Conservation (phyloP, 306 rosid genomes). For the Castanea sativa region DNA sequence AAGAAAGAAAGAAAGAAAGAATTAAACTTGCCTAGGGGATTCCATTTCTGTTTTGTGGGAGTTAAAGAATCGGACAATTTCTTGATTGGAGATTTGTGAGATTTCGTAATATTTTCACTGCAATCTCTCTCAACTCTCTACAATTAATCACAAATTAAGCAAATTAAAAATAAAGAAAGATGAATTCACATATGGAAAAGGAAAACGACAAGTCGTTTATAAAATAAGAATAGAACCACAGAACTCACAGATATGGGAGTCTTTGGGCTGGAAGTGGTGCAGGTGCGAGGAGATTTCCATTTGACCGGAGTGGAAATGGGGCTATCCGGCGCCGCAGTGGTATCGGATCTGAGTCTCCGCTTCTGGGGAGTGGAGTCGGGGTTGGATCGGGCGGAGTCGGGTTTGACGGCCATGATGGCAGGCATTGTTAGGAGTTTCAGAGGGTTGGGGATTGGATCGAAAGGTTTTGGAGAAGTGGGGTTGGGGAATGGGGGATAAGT, state of each 20-base stretch:
- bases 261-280: conserved; percentile 26
- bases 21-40: conserved; percentile 52
- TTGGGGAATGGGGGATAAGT: neutral
- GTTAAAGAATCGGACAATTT: conserved; percentile 7
- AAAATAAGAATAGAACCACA: neutral
- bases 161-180: neutral
- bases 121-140: conserved; percentile 36
- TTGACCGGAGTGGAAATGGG: conserved; percentile 31
- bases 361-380: conserved; percentile 37
- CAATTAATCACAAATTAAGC: neutral
- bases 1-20: neutral
- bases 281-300: conserved; percentile 49
- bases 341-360: conserved; percentile 41
- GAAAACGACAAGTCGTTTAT: no score
- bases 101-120: conserved; percentile 14
- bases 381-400: neutral
- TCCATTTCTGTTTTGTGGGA: conserved; percentile 49
- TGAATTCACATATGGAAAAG: neutral
- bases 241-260: conserved; percentile 28
- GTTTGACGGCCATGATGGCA: conserved; percentile 3
- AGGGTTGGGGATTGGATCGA: neutral
- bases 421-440: conserved; percentile 26
- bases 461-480: neutral
- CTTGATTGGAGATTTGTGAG: conserved; percentile 13
- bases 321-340: conserved; percentile 22